Evolutionary conservation across 192 early-diverging fungal genomes (phyloP).

Genomic region (Entrophospora sp.): DNA sequence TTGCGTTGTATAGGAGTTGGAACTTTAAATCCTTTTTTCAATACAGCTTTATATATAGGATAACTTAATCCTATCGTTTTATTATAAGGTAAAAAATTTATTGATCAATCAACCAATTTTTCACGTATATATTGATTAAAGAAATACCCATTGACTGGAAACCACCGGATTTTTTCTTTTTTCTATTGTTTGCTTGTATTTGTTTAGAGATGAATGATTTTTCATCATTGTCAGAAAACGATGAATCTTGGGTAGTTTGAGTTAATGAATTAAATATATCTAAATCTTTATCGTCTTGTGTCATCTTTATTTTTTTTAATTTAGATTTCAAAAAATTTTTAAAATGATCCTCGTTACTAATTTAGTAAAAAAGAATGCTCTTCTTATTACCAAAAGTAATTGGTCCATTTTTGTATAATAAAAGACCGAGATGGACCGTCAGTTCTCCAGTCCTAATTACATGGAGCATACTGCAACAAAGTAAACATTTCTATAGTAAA

Average conservation of each 20-base stretch:
- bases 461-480: no score
- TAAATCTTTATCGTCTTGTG: neutral
- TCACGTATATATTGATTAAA: neutral
- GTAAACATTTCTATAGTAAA: no score
- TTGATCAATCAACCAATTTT: no score
- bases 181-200: conserved; percentile 68
- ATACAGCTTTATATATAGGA: conserved; percentile 74
- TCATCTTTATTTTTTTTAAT: neutral
- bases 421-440: no score
- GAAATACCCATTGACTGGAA: conserved; percentile 89
- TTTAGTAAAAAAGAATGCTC: no score
- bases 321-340: neutral
- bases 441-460: no score
- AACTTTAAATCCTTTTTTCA: conserved; percentile 91
- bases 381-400: no score
- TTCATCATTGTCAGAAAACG: conserved; percentile 16
- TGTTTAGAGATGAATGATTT: conserved; percentile 36
- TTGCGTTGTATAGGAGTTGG: conserved; percentile 99
- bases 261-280: neutral
- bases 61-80: conserved; percentile 79
- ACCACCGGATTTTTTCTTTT: conserved; percentile 93
- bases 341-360: no score
- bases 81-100: no score
- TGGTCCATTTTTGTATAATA: no score
- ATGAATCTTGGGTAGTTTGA: neutral